Evolutionary conservation across 768 basidiomycete species (phyloP).

Genomic region (Boletales sp.): DNA sequence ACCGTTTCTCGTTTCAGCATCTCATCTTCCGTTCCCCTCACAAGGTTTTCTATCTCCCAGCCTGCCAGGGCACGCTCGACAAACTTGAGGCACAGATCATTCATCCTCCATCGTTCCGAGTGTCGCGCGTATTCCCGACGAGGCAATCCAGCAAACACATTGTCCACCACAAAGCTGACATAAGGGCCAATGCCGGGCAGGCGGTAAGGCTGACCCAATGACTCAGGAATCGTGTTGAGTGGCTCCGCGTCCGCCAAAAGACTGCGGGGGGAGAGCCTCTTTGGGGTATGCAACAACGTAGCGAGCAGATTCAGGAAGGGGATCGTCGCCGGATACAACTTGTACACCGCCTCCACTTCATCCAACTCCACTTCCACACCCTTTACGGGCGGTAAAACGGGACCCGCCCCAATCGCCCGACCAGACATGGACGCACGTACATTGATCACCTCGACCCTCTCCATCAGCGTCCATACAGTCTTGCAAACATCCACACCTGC

Average conservation of each 20-base stretch:
- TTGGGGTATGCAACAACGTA: slow-evolving; percentile 81
- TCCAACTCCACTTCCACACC: slow-evolving; percentile 88
- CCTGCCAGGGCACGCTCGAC: slow-evolving; percentile 80
- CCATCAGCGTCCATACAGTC: slow-evolving; percentile 81
- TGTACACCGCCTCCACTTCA: slow-evolving; percentile 75
- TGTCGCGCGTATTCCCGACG: slow-evolving; percentile 70
- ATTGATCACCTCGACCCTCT: slow-evolving; percentile 79
- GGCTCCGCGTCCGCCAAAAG: slow-evolving; percentile 56
- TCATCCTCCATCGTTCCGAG: slow-evolving; percentile 82
- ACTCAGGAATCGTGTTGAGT: slow-evolving; percentile 74
- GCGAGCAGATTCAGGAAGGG: slow-evolving; percentile 82
- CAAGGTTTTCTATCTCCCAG: slow-evolving; percentile 74
- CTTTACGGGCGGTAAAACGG: slow-evolving; percentile 51
- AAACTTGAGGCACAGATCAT: slow-evolving; percentile 80
- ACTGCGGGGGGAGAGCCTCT: slow-evolving; percentile 60
- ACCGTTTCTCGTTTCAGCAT: slow-evolving; percentile 50
- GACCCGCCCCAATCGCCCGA: slow-evolving; percentile 23
- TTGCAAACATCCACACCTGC: slow-evolving; percentile 78
- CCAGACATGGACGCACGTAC: slow-evolving; percentile 47
- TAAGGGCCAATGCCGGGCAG: slow-evolving; percentile 80
- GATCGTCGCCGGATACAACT: slow-evolving; percentile 83
- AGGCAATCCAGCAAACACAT: slow-evolving; percentile 77
- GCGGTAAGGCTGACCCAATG: slow-evolving; percentile 76
- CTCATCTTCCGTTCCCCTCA: slow-evolving; percentile 53
- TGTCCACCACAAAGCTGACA: slow-evolving; percentile 83